Evolutionary conservation across 306 rosid species (phyloP), one percentile per base, ranked within the genome.

Genomic region (Malus sylvestris): DNA sequence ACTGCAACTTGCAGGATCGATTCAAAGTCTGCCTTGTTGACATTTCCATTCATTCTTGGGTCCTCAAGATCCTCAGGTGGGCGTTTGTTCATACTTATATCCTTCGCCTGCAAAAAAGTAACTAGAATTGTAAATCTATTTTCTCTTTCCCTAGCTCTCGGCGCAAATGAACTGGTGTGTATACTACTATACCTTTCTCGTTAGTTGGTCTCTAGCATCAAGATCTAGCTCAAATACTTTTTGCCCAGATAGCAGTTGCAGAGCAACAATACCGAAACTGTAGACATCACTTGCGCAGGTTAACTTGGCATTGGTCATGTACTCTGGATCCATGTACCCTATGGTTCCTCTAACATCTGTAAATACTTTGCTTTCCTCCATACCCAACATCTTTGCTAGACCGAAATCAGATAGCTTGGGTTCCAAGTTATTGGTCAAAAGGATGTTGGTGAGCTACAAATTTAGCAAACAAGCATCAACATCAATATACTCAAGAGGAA

Each of bases 261-360:
- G 83, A 70, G 82, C 76, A 70, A 94, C 97, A 74, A 91, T 90
- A 8, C 98, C 97, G 57, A 91, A 91, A 79, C 98, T 91, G 51
- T 90, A 94, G 19, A 91, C 75, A 67, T 94, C 97, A 84, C 98
- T 94, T 0, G 94, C 93, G 60, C 97, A 86, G 0, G 96, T 94
- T 49, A 94, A 77, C 82, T 89, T 89, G 66, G 97, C 94, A 81
- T 89, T 91, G 75, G 89, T 91, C 97, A 94, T 90, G 80, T 94
- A 94, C 79, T 94, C 98, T 4, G 98, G 98, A 78, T 93, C 98
- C 98, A 93, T 93, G 64, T 91, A 93, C 1, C 98, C 98, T 79
- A 89, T 88, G 25, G 97, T 93, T 84, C 98, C 97, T 82, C 94
- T 87, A 30, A 94, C 91, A 75, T 81, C 97, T 20, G 97, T 90